phyloP scores from a whole-genome alignment of 306 rosid genomes.

The Abrus pulchellus region DNA sequence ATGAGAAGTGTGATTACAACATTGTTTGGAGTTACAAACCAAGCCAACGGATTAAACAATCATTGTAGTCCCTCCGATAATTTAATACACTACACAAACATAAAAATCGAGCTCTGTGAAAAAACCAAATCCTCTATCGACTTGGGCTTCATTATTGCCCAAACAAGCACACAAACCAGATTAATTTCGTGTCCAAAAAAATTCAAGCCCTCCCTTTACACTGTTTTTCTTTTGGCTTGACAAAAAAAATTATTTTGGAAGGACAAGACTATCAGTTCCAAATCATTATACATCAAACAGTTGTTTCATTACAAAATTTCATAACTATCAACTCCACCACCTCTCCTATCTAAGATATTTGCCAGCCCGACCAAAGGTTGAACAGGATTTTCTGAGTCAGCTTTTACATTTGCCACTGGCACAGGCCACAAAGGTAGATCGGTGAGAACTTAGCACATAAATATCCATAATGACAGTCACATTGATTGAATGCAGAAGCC shows the following conservation, averaged over 20 bases:
- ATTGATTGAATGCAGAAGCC: constrained; percentile 17
- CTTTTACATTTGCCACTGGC: background rate
- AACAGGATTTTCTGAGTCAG: constrained; percentile 15
- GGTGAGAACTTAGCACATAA: constrained; percentile 22
- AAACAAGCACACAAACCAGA: background rate
- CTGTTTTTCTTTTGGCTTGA: background rate
- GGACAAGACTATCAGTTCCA: constrained; percentile 11
- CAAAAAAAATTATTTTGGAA: background rate
- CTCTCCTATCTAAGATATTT: constrained; percentile 31
- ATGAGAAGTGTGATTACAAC: background rate
- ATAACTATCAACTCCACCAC: background rate
- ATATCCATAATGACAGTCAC: constrained; percentile 1
- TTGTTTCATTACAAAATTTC: constrained; percentile 13
- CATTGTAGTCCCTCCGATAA: background rate
- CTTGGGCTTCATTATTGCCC: background rate
- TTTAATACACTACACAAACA: background rate
- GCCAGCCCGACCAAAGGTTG: background rate
- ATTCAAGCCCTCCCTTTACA: background rate
- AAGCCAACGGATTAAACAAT: background rate
- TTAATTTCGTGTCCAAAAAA: background rate
- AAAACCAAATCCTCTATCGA: background rate
- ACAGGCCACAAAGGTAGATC: constrained; percentile 18
- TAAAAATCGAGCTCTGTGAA: background rate
- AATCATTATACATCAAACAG: constrained; percentile 5
- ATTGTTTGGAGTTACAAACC: background rate